phyloP scores from a whole-genome alignment of 1,139 yeast species.

The Saccharomyces hybrid region DNA sequence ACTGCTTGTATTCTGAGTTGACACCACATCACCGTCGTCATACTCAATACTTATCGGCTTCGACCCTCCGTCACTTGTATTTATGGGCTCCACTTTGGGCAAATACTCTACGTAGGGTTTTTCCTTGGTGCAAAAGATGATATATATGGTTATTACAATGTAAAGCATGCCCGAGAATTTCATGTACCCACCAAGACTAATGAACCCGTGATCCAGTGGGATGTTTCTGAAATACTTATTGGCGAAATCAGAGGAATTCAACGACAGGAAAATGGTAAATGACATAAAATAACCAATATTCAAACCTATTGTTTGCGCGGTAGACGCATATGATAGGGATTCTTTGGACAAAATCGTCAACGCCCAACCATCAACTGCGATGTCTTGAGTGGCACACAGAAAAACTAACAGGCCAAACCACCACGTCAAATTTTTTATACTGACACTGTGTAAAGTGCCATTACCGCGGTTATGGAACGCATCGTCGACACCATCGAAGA shows the following conservation, averaged over 20 bases:
- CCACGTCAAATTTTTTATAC: constrained; percentile 29
- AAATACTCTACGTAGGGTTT: constrained; percentile 40
- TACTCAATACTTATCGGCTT: constrained; percentile 8
- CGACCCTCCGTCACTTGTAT: constrained; percentile 8
- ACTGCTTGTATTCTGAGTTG: constrained; percentile 18
- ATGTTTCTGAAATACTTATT: constrained; percentile 64
- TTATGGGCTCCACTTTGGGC: constrained; percentile 23
- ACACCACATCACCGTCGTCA: constrained; percentile 25
- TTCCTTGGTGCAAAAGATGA: constrained; percentile 55
- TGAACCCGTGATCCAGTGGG: constrained; percentile 59
- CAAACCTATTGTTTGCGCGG: constrained; percentile 94
- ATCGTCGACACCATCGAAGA: constrained; percentile 51
- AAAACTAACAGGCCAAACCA: constrained; percentile 72
- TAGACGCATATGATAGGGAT: constrained; percentile 86
- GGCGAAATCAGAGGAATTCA: constrained; percentile 88
- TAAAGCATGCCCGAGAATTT: constrained; percentile 71
- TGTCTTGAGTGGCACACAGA: constrained; percentile 95
- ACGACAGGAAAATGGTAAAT: constrained; percentile 83
- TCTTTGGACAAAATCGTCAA: constrained; percentile 72
- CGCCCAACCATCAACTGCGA: constrained; percentile 99
- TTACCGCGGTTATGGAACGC: constrained; percentile 19
- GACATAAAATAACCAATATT: constrained; percentile 89
- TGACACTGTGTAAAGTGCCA: constrained; percentile 12
- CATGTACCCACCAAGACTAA: constrained; percentile 70
- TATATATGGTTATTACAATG: constrained; percentile 55